Evolutionary conservation across 331 rosid genomes (phyloP), one percentile per base, ranked within the genome.

Genomic region (Saraca asoca): DNA sequence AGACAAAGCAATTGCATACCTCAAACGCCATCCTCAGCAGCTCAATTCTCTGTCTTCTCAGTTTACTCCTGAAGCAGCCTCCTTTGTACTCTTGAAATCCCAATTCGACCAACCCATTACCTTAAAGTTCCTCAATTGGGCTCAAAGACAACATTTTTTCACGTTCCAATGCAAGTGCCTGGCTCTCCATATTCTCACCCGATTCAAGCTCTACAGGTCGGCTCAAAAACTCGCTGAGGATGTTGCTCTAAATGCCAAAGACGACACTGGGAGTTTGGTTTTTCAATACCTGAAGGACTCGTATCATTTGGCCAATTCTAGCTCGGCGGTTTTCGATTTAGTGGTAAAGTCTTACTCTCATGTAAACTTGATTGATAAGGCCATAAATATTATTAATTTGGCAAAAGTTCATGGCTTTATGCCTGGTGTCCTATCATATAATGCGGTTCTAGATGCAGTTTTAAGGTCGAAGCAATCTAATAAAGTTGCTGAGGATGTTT

Each of bases 51-150:
- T 89, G 15, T 53, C 86, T 70, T 60, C 91, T 51, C 75, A 70
- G 58, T 92, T 92, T 71, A 89, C 95, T 39, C 95, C 95, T 5
- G 72, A 78, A 20, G 91, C 95, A 2, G 92, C 96, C 64, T 82
- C 90, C 50, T 68, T 71, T 75, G 48, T 90, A n/a, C 96, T 93
- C 68, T 83, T 85, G 62, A 81, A 78, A 45, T 81, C 89, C 79
- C 96, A 89, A 58, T 74, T 68, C 73, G 80, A 85, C 78, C 81
- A 68, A 60, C 8, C 66, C 75, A 61, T 76, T 17, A 78, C 73
- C 70, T 70, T 87, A 58, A 85, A 71, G 0, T 87, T 93, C 90
- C 79, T 89, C 62, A 41, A 35, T 11, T 89, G 95, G 96, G 96
- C 94, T 9, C 76, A 81, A 8, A 53, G 64, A 10, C 79, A 77